Base-by-base conservation (phyloP, 306 rosid genomes). In the Castanea sativa region DNA sequence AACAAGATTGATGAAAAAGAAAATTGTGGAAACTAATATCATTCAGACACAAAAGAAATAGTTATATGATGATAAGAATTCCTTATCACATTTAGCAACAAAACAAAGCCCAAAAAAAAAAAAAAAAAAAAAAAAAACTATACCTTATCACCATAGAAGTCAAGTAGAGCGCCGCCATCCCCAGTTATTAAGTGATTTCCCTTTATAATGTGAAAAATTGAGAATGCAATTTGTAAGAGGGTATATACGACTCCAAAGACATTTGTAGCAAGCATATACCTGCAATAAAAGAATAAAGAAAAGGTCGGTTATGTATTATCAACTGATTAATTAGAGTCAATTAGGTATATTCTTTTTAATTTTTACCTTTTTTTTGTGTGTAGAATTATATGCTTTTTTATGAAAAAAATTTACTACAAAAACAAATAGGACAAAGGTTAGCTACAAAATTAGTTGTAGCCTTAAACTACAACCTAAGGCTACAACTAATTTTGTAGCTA, bases 101-200 rank as follows among this genome's bases (percentile, higher is more conserved):
- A 2, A 35, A 35, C 43, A 35, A 35, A 35, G 2, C 9, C 23
- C 23, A 23, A 23, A 23, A 23, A 23, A 23, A 23, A 21, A 23
- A 23, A 23, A 23, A 23, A 21, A 21, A 21, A 25, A 38, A 38
- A 38, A 38, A 38, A 38, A 1, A 1, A 1, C 10, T 38, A 6
- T 76, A 93, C 97, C 94, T 89, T 88, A 71, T 89, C 96, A 33
- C 94, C 92, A 55, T 73, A 91, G 80, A 93, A 93, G 52, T 90
- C 88, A 72, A 91, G 73, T 0, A 86, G 21, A 51, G 80, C 64
- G 65, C 82, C 79, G 57, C 64, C 74, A 5, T 80, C 56, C 9
- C 87, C 43, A 2, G 81, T 79, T 6, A 82, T 18, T 1, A 82
- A 63, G 9, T 79, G 85, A 21, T 81, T 83, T 69, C 84, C 79